These are phyloP conservation scores for Gonium pectorale DNA, from an alignment of 139 green algal genomes.

Conservation along the genomic window DNA sequence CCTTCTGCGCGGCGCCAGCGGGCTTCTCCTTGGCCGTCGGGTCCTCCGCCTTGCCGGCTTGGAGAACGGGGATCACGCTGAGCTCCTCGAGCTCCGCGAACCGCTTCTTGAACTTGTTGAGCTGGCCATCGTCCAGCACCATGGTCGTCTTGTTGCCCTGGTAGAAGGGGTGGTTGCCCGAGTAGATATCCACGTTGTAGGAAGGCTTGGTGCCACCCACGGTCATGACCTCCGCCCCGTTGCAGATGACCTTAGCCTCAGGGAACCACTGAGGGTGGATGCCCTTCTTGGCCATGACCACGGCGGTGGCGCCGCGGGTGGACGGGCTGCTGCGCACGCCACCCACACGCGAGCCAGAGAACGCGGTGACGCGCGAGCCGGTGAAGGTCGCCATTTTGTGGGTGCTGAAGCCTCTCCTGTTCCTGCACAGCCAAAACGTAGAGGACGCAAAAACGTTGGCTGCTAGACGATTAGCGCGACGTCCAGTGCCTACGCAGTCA, in stretches of 20 bases:
- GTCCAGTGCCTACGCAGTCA: too few relatives aligned
- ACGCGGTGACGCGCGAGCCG: slow-evolving; percentile 23
- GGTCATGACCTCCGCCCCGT: slow-evolving; percentile 96
- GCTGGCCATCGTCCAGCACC: slow-evolving; percentile 86
- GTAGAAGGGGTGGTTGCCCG: slow-evolving; percentile 97
- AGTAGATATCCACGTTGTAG: slow-evolving; percentile 98
- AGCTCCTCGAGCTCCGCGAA: slow-evolving; percentile 50
- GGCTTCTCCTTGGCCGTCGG: slow-evolving; percentile 39
- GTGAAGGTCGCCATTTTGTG: slow-evolving; percentile 31
- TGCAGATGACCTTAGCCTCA: slow-evolving; percentile 89
- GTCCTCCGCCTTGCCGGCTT: slow-evolving; percentile 54
- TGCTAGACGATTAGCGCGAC: too few relatives aligned
- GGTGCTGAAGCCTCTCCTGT: slow-evolving; percentile 1
- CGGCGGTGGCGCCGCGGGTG: slow-evolving; percentile 53
- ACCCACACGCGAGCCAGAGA: slow-evolving; percentile 6
- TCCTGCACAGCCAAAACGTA: slow-evolving; percentile 11
- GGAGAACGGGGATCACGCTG: slow-evolving; percentile 24
- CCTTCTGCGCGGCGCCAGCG: background rate
- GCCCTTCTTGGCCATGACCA: slow-evolving; percentile 75
- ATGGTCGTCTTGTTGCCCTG: slow-evolving; percentile 76
- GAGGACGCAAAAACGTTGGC: too few relatives aligned
- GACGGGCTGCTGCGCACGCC: background rate
- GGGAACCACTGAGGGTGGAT: slow-evolving; percentile 80
- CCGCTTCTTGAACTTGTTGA: slow-evolving; percentile 90
- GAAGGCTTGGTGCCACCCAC: slow-evolving; percentile 86